Base-by-base conservation (phyloP, 441 rosid species). In the Erodium moschatum region DNA sequence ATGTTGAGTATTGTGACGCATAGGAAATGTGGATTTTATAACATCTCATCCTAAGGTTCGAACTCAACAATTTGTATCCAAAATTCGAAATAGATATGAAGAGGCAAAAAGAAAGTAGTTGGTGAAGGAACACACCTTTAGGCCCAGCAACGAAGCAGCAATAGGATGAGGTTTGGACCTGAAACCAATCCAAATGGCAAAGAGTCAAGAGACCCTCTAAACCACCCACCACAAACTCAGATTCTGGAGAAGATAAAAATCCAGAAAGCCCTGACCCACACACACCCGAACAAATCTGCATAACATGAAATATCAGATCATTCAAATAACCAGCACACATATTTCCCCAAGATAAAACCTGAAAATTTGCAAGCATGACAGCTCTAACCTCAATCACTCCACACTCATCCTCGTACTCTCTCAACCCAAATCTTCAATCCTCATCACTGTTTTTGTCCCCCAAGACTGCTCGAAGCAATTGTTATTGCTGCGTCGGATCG, bases 401-500 rank as follows among this genome's bases (percentile, higher is more conserved):
- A n/a, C 19, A 48, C 56, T 48, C 56, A n/a, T 48, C 56, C 13
- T 48, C n/a, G n/a, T n/a, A n/a, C n/a, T n/a, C n/a, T n/a, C n/a
- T n/a, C n/a, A n/a, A 24, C 27, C 27, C 27, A 24, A 24, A 24
- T 24, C 27, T 24, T 2, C 27, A 2, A 24, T 33, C 38, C 38
- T 33, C 46, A 40, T 5, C 38, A 33, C 38, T 33, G 38, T 33
- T 33, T 3, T 33, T 33, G 38, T 33, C 38, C 4, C 6, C 38
- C 4, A 33, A 5, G 6, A 3, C 38, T 3, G 38, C 38, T 33
- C 38, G 4, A 3, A 33, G 6, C 6, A 3, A 5, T 5, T 40
- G 46, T 40, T 40, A 4, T 0, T 40, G 46, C 46, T 40, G 46
- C 46, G 6, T 74, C 5, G 71, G 78, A 73, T 65, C 80, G 42